phyloP scores from a whole-genome alignment of 352 stramenopile species.

The Pythium apleroticum region DNA sequence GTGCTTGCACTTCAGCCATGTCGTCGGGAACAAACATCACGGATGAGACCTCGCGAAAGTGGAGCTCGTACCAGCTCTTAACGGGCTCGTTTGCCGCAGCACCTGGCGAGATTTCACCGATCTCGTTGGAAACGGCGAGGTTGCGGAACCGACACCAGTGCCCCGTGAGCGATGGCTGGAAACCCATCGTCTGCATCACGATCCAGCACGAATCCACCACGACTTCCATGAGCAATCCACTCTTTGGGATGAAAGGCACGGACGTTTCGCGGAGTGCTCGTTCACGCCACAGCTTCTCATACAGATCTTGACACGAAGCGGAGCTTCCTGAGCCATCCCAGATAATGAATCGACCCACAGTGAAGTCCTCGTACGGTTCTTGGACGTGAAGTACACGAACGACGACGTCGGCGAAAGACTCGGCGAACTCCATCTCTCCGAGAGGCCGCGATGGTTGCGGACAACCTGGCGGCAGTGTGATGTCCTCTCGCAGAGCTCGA shows the following conservation, averaged over 20 bases:
- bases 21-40: conserved; percentile 58
- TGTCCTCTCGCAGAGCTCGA: conserved; percentile 39
- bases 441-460: conserved; percentile 41
- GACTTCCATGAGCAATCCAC: conserved; percentile 58
- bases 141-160: conserved; percentile 81
- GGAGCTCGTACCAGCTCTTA: conserved; percentile 37
- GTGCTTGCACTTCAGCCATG: conserved; percentile 45
- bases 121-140: conserved; percentile 38
- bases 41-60: conserved; percentile 71
- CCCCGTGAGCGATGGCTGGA: conserved; percentile 33
- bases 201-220: conserved; percentile 70
- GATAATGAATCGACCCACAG: conserved; percentile 45
- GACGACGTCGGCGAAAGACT: conserved; percentile 62
- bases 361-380: conserved; percentile 27
- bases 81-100: not conserved
- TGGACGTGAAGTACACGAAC: conserved; percentile 53
- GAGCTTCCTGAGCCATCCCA: conserved; percentile 65
- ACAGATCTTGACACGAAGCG: conserved; percentile 27
- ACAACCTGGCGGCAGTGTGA: conserved; percentile 51
- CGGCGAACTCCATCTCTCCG: conserved; percentile 38
- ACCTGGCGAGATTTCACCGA: conserved; percentile 26
- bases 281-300: conserved; percentile 19
- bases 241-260: conserved; percentile 30
- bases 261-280: conserved; percentile 7
- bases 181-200: conserved; percentile 56